Evolutionary conservation across 495 filamentous ascomycete genomes (phyloP).

Genomic region (Neurospora intermedia): DNA sequence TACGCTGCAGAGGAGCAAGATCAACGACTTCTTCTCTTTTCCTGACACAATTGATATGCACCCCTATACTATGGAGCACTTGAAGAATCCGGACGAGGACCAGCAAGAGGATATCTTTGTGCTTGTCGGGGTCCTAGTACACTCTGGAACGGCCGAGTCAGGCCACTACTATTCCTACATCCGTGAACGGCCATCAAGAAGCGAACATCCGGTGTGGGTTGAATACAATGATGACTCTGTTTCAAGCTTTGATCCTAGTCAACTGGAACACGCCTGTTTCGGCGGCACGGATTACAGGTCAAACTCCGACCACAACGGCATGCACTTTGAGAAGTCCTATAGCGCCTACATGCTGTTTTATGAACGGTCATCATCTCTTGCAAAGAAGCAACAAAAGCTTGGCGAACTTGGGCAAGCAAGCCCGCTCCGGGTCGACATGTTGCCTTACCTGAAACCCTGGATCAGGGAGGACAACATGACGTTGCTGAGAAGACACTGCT

Average conservation of each 20-base stretch:
- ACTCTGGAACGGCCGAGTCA: conserved; percentile 84
- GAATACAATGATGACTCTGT: conserved; percentile 90
- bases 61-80: conserved; percentile 75
- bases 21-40: conserved; percentile 92
- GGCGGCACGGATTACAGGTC: conserved; percentile 55
- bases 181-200: conserved; percentile 58
- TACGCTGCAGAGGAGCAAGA: conserved; percentile 75
- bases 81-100: conserved; percentile 52
- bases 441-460: conserved; percentile 42
- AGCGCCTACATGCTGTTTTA: conserved; percentile 99
- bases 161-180: conserved; percentile 97
- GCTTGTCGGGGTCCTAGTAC: conserved; percentile 84
- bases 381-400: conserved; percentile 33
- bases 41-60: conserved; percentile 78
- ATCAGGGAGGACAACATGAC: conserved; percentile 63
- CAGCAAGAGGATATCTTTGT: conserved; percentile 67
- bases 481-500: conserved; percentile 66
- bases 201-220: conserved; percentile 53
- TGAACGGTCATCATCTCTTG: conserved; percentile 62
- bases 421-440: conserved; percentile 48
- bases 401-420: conserved; percentile 18
- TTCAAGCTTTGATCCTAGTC: conserved; percentile 57
- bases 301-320: conserved; percentile 33
- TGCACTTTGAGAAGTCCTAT: conserved; percentile 54
- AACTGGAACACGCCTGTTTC: conserved; percentile 67